Evolutionary conservation across 768 basidiomycete species (phyloP).

Genomic region (Lentinula edodes): DNA sequence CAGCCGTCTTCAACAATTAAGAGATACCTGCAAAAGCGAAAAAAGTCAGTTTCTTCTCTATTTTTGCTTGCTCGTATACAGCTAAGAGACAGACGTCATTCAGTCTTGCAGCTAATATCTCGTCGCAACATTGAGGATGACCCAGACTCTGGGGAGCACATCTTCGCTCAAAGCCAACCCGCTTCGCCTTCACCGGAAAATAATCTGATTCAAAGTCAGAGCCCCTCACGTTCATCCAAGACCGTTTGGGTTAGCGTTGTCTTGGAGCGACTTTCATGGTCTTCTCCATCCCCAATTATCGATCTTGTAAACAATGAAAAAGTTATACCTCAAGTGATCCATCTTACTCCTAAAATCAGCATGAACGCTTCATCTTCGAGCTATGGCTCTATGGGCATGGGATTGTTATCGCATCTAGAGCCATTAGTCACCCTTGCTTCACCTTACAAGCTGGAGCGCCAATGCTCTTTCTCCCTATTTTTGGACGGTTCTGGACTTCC

Average conservation of each 20-base stretch:
- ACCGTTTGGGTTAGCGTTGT: slow-evolving; percentile 20
- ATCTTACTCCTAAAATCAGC: slow-evolving; percentile 14
- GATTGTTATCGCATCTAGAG: slow-evolving; percentile 32
- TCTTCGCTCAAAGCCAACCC: not conserved
- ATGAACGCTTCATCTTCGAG: not conserved
- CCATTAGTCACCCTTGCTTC: slow-evolving; percentile 48
- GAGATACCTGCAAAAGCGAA: slow-evolving; percentile 45
- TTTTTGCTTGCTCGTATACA: not conserved
- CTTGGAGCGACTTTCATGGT: slow-evolving; percentile 12
- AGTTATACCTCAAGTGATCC: slow-evolving; percentile 13
- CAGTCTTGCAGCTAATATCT: slow-evolving; percentile 27
- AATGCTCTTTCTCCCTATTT: slow-evolving; percentile 42
- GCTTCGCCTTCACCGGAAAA: slow-evolving; percentile 12
- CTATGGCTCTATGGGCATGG: slow-evolving; percentile 12
- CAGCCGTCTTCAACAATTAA: slow-evolving; percentile 50
- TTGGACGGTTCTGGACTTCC: slow-evolving; percentile 28
- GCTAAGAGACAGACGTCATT: not conserved
- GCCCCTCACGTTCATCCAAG: not conserved
- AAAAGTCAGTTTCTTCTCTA: slow-evolving; percentile 20
- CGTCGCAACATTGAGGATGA: slow-evolving; percentile 12
- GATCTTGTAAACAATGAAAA: slow-evolving; percentile 13
- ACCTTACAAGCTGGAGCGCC: slow-evolving; percentile 32
- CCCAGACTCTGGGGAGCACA: not conserved
- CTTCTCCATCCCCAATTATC: slow-evolving; percentile 14
- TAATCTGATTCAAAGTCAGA: not conserved